phyloP scores from a whole-genome alignment of 805 yeast species.

The Yarrowia sp. region DNA sequence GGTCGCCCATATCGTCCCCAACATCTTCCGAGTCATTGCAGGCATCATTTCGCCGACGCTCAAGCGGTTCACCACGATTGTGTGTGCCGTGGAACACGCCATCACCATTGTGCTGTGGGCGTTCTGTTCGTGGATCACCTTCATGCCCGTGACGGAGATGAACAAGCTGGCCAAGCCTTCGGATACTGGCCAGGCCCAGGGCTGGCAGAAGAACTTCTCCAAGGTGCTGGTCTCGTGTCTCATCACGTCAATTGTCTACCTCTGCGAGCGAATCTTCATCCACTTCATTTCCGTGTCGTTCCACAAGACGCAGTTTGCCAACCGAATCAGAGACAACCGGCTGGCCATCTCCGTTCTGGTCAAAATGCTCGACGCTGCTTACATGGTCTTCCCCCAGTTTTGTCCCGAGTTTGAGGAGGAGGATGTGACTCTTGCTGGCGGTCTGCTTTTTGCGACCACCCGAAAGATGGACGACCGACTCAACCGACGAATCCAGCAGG shows the following conservation, averaged over 20 bases:
- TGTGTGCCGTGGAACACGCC: conserved; percentile 51
- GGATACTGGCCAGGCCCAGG: conserved; percentile 43
- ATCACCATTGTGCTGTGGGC: conserved; percentile 50
- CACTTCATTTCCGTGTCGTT: conserved; percentile 52
- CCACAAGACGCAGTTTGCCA: conserved; percentile 52
- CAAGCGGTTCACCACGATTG: conserved; percentile 47
- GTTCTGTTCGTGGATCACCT: conserved; percentile 50
- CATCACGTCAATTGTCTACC: conserved; percentile 50
- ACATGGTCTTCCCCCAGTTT: conserved; percentile 49
- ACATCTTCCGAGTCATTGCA: conserved; percentile 45
- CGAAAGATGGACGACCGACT: conserved; percentile 41
- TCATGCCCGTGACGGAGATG: conserved; percentile 49
- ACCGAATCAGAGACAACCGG: conserved; percentile 51
- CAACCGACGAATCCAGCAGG: conserved; percentile 43
- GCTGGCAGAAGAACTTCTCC: conserved; percentile 51
- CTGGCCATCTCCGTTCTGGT: conserved; percentile 47
- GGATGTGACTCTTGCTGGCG: conserved; percentile 47
- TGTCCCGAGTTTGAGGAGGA: conserved; percentile 51
- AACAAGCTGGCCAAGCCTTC: conserved; percentile 44
- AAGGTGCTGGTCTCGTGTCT: conserved; percentile 51
- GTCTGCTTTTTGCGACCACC: conserved; percentile 41
- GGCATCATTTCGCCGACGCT: conserved; percentile 49
- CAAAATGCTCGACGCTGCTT: conserved; percentile 48
- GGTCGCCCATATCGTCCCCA: conserved; percentile 50
- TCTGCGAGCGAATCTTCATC: conserved; percentile 51